Conservation (phyloP, 2,329 filamentous ascomycete genomes). For the Basipetospora chlamydospora region DNA sequence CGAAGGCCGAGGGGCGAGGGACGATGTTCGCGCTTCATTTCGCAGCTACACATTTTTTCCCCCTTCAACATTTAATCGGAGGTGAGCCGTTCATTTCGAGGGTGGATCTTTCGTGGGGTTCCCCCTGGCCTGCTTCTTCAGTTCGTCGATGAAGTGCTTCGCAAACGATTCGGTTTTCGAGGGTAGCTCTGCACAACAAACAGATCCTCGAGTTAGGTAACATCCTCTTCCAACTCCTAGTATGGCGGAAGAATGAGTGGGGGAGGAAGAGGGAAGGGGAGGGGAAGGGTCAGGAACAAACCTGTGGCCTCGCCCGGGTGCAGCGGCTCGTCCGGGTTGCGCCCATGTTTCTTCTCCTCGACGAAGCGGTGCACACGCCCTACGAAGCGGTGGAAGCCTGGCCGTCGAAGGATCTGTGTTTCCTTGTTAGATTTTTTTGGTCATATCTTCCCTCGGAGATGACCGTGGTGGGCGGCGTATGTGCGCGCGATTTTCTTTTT, state of each 20-base stretch:
- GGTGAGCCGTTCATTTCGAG: too few species aligned
- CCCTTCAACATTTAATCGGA: too few species aligned
- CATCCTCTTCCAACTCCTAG: too few species aligned
- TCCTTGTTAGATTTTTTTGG: neutral
- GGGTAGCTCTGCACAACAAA: constrained; percentile 11
- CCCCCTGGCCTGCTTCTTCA: constrained; percentile 34
- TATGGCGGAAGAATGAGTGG: too few species aligned
- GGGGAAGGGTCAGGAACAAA: constrained; percentile 14
- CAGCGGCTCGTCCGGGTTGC: constrained; percentile 34
- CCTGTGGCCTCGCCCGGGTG: constrained; percentile 37
- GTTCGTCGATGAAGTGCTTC: constrained; percentile 33
- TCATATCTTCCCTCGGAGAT: too few species aligned
- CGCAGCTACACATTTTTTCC: too few species aligned
- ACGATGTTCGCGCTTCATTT: too few species aligned
- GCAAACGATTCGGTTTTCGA: constrained; percentile 20
- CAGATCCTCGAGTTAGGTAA: too few species aligned
- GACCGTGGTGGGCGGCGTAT: too few species aligned
- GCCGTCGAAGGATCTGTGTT: constrained; percentile 31
- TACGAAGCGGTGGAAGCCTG: constrained; percentile 36
- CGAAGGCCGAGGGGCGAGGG: too few species aligned
- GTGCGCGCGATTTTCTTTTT: too few species aligned
- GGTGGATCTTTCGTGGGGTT: constrained; percentile 17
- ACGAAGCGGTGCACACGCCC: constrained; percentile 35
- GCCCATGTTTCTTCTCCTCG: constrained; percentile 32
- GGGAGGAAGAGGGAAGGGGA: neutral